Base-by-base conservation (phyloP, 106 monocot genomes). In the Cymbidium sinense region DNA sequence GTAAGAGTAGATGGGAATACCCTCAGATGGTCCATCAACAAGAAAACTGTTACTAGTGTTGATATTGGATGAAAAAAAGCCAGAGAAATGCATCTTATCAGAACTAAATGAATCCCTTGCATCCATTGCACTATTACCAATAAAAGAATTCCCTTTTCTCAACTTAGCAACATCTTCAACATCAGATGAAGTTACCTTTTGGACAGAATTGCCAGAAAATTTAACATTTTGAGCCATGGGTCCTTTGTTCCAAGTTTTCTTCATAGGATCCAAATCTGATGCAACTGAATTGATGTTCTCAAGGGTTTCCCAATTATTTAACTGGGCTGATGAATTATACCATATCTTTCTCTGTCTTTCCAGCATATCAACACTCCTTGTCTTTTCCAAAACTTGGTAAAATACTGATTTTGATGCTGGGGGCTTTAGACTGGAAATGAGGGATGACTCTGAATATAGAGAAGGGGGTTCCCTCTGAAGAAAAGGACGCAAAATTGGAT, bases 281-380 rank as follows among this genome's bases (percentile, higher is more conserved):
- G 64, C 78, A 52, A 58, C 78, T 51, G 62, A 84, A 29, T 76
- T 85, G 27, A 77, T 75, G 47, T 84, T 80, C 73, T 87, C 93
- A 80, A 85, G 77, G 52, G 78, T 82, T 85, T 93, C 96, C 93
- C 84, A 87, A 37, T 91, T 87, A 77, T 91, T 93, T 41, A 81
- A 79, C 47, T 78, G 78, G 27, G 82, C 50, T 21, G 93, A 76
- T 19, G 83, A 86, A 62, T 87, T 93, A 77, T 96, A 93, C 96
- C 96, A 93, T 79, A 96, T 87, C 79, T 89, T 93, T 82, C 96
- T 91, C 81, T 96, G 96, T 72, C 96, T 89, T 47, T 93, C 95
- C 70, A 95, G 80, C 93, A 89, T 95, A 44, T 91, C 90, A 78
- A 87, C 82, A 70, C 85, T 84, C 73, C 86, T 84, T 21, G 88